Evolutionary conservation across 306 rosid genomes (phyloP), one percentile per base, ranked within the genome.

Genomic region (Cicer cuneatum): DNA sequence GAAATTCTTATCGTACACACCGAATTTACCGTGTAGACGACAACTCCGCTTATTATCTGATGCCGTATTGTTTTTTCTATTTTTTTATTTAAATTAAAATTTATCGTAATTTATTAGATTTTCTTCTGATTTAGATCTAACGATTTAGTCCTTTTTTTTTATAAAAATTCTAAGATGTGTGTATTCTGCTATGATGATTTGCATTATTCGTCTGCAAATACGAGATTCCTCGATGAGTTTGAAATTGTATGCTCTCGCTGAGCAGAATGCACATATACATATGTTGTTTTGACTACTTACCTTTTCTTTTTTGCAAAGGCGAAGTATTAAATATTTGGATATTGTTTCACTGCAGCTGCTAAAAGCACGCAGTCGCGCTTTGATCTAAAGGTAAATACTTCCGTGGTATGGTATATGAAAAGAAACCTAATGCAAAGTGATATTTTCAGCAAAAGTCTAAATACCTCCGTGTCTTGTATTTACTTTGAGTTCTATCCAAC

Each of bases 31-130:
- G 84, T 83, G 87, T 80, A 42, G 87, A 80, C 48, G 7, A 13
- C 40, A 66, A 79, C 82, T 83, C 84, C 75, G 76, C 84, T 75
- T 84, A 80, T 80, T 80, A 76, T 84, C 87, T 76, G 85, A 84
- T 77, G 85, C 83, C 82, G 0, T 16, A 0, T 75, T 6, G 7
- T 2, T n/a, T 29, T 29, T 29, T 11, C 0, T 15, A 1, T 2
- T 18, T 53, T 9, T 16, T 1, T 33, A 4, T 59, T 45, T 14
- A 40, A 5, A 0, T 79, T 39, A 10, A 35, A 13, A 43, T 10
- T 73, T 2, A 43, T 46, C 5, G 3, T 29, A 3, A 29, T 29
- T 51, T 19, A 0, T 10, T 10, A 39, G 8, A 7, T 33, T 60
- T 54, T 46, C 3, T 35, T 54, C 41, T 16, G 33, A 1, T 29